These are phyloP conservation scores for Vigna nakashimae DNA, from an alignment of 306 rosid species.

Conservation along the genomic window DNA sequence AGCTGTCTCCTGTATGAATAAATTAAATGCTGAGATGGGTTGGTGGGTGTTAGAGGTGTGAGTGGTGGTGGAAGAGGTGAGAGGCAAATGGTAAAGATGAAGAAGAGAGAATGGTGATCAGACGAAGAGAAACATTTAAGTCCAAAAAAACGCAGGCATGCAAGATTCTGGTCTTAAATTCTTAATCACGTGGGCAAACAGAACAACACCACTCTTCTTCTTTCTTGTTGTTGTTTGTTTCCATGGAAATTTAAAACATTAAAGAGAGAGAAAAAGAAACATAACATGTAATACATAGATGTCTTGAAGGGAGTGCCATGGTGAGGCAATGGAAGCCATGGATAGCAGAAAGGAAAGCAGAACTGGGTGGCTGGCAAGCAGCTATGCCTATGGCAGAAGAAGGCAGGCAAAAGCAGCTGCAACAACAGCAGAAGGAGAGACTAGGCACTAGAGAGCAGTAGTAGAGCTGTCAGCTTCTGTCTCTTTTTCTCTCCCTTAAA, in stretches of 20 bases:
- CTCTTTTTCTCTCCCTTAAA: neutral
- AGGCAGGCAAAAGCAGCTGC: slow-evolving; percentile 15
- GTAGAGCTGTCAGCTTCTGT: slow-evolving; percentile 22
- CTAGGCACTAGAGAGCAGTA: slow-evolving; percentile 37
- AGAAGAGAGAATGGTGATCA: too few species aligned
- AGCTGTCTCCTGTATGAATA: too few species aligned
- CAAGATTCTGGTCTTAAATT: neutral
- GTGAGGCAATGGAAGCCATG: neutral
- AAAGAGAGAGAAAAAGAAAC: neutral
- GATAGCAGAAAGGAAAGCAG: neutral
- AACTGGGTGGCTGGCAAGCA: neutral
- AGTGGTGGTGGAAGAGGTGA: neutral
- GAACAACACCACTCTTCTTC: neutral
- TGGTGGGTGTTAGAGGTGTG: neutral
- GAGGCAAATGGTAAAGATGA: neutral
- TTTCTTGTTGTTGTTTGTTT: neutral
- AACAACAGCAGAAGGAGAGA: slow-evolving; percentile 22
- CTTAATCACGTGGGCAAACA: neutral
- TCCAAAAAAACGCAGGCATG: neutral
- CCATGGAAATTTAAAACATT: too few species aligned
- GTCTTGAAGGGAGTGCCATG: slow-evolving; percentile 3
- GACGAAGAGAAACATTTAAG: neutral
- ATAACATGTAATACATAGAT: too few species aligned
- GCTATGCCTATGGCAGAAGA: neutral
- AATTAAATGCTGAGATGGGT: neutral